Conservation (phyloP, 257 asterid species). For the Knoxia roxburghii region DNA sequence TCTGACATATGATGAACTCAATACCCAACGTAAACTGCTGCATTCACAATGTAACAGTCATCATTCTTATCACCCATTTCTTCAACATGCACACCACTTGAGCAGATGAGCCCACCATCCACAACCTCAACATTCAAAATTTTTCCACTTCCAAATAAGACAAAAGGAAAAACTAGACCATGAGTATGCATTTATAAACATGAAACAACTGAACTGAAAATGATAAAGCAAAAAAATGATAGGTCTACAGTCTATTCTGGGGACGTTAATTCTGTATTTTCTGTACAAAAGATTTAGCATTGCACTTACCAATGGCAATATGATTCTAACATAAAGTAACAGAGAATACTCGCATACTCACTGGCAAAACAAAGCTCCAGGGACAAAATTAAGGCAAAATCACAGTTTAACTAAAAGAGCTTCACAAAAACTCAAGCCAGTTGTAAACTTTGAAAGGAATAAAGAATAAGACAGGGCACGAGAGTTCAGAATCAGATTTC, state of each 20-base stretch:
- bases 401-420: neutral
- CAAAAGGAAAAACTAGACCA: neutral
- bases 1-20: slow-evolving; percentile 21
- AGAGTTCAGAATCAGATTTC: neutral
- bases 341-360: neutral
- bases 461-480: neutral
- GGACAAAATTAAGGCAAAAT: too few species aligned
- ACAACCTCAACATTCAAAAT: slow-evolving; percentile 77
- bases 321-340: neutral
- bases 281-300: neutral
- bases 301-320: neutral
- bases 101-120: slow-evolving; percentile 87
- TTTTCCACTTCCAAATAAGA: slow-evolving; percentile 47
- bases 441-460: neutral
- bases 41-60: slow-evolving; percentile 85
- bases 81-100: slow-evolving; percentile 89
- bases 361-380: neutral
- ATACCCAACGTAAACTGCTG: slow-evolving; percentile 94
- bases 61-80: slow-evolving; percentile 97
- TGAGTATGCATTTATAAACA: neutral
- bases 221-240: neutral
- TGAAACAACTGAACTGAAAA: neutral
- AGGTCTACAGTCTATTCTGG: neutral
- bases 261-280: neutral
- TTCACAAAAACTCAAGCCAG: neutral